Conservation (phyloP, 805 yeast species). For the Schwanniomyces sp. region DNA sequence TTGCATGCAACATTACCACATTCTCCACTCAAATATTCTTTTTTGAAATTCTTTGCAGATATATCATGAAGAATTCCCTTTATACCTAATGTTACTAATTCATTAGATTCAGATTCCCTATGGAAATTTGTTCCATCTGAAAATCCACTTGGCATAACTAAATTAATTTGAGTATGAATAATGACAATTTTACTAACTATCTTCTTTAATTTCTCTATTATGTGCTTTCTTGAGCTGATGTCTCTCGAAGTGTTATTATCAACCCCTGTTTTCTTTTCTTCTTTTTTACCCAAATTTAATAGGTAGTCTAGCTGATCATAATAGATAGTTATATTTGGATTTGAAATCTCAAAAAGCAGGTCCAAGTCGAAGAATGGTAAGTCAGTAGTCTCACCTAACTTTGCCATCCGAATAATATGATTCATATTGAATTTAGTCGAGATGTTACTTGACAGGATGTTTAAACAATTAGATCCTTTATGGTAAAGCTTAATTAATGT, state of each 20-base stretch:
- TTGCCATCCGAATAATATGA: slow-evolving; percentile 13
- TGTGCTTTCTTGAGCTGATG: not conserved
- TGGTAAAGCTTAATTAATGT: slow-evolving; percentile 30
- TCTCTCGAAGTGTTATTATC: not conserved
- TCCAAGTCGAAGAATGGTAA: slow-evolving; percentile 10
- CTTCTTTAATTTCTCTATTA: slow-evolving; percentile 12
- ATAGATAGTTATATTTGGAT: slow-evolving; percentile 35
- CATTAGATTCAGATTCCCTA: slow-evolving; percentile 27
- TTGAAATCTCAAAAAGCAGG: slow-evolving; percentile 23
- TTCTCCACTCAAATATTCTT: slow-evolving; percentile 7
- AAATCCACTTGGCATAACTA: slow-evolving; percentile 28
- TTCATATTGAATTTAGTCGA: slow-evolving; percentile 20
- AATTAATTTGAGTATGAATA: slow-evolving; percentile 27
- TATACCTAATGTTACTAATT: slow-evolving; percentile 19
- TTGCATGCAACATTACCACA: slow-evolving; percentile 13
- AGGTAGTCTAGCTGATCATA: slow-evolving; percentile 34
- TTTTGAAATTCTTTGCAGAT: slow-evolving; percentile 22
- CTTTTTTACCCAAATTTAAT: slow-evolving; percentile 6
- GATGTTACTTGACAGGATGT: slow-evolving; percentile 35
- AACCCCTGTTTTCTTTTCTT: slow-evolving; percentile 1
- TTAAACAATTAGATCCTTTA: slow-evolving; percentile 28
- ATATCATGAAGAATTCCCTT: slow-evolving; percentile 25
- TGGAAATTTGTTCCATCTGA: slow-evolving; percentile 15
- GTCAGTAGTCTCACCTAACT: slow-evolving; percentile 4
- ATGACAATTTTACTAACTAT: slow-evolving; percentile 23